Evolutionary conservation across 371 early-diverging fungal genomes (phyloP).

Genomic region (Syncephalastrum monosporum): DNA sequence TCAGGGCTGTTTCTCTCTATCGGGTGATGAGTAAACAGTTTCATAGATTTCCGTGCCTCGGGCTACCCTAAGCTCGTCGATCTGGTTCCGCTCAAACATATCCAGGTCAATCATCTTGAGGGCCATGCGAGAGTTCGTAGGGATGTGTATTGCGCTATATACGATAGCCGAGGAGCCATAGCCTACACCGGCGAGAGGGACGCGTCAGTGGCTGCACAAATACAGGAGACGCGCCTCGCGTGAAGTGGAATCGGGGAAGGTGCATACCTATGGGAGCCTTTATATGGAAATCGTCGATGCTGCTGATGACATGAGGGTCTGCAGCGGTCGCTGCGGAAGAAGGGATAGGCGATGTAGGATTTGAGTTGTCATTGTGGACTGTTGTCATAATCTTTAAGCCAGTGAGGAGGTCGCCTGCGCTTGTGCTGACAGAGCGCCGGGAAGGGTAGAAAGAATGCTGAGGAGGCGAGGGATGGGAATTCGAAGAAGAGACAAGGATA

Average conservation of each 20-base stretch:
- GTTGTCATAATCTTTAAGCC: conserved; percentile 8
- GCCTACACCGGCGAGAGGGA: conserved; percentile 42
- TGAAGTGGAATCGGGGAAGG: conserved; percentile 59
- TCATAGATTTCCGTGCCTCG: not conserved
- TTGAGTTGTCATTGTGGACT: conserved; percentile 3
- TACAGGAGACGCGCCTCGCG: conserved; percentile 65
- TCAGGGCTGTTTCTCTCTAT: conserved; percentile 82
- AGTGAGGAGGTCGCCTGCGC: not conserved
- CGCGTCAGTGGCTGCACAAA: not conserved
- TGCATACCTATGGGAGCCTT: conserved; percentile 24
- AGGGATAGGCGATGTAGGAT: conserved; percentile 14
- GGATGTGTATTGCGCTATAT: conserved; percentile 77
- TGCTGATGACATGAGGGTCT: conserved; percentile 12
- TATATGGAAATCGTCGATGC: conserved; percentile 40
- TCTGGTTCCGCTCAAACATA: conserved; percentile 90
- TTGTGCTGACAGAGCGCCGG: no score
- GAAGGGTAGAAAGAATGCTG: no score
- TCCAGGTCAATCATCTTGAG: conserved; percentile 90
- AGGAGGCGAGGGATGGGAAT: no score
- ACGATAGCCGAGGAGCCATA: conserved; percentile 90
- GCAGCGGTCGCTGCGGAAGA: not conserved
- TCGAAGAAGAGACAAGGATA: no score
- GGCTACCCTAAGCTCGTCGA: conserved; percentile 82
- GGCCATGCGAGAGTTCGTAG: conserved; percentile 68
- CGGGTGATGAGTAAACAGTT: no score